Evolutionary conservation across 768 basidiomycete species (phyloP), one percentile per base, ranked within the genome.

Genomic region (Termitomyces sp.): DNA sequence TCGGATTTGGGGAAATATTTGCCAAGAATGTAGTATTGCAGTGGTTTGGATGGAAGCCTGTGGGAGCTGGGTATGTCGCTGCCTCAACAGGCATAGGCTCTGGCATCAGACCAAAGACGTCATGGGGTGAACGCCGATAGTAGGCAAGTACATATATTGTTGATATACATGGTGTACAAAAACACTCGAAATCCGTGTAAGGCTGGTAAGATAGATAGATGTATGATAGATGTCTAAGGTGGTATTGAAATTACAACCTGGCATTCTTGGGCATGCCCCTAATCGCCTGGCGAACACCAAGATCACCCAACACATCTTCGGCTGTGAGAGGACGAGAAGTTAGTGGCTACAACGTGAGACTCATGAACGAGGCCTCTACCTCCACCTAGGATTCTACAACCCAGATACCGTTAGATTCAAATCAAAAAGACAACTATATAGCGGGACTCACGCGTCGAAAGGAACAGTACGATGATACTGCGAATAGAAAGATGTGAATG

Each of bases 1-100:
- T 95, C 55, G 94, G 94, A n/a, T 95, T 96, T 70, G 94, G 94
- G 45, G 94, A 96, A 74, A 90, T 96, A 54, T 94, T 95, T 70
- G 94, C 90, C 40, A 90, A 89, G 73, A 84, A 89, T 49, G 80
- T 91, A n/a, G 71, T 91, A 17, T 74, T 90, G 61, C 72, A 70
- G 25, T 82, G 81, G 78, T 72, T 83, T 65, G 82, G 82, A 7
- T 83, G 82, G 82, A 79, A 74, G 57, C 57, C 68, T 29, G 51
- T 69, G 15, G 69, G 66, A 11, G 72, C 76, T 46, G 78, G 77
- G 14, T 70, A 76, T 54, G 70, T 74, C 49, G 77, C 74, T 32
- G 66, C 80, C 9, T 74, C 76, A 25, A 67, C 76, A 42, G 81
- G 78, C 14, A 63, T 79, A 42, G 66, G 72, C 20, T 65, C 66